phyloP scores from a whole-genome alignment of 2,329 filamentous ascomycete species.

The Calonectria hawksworthii region DNA sequence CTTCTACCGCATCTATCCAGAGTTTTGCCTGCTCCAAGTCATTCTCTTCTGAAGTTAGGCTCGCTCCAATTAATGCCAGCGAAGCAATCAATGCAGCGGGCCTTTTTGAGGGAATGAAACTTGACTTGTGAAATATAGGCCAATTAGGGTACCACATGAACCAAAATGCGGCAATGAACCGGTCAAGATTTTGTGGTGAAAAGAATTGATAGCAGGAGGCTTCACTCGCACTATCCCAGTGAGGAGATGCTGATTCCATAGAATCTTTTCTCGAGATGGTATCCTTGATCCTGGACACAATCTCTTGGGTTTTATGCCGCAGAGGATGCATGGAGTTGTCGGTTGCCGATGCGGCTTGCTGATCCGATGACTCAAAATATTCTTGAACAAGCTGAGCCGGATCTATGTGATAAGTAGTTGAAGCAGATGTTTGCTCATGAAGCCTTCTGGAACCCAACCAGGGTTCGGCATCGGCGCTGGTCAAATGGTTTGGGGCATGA shows the following conservation, averaged over 20 bases:
- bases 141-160: slow-evolving; percentile 34
- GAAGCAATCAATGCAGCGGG: slow-evolving; percentile 16
- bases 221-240: not conserved
- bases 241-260: no score
- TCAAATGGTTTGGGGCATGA: not conserved
- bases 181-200: slow-evolving; percentile 27
- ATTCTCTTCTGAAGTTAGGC: not conserved
- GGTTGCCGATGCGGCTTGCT: no score
- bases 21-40: slow-evolving; percentile 16
- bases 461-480: no score
- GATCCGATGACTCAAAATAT: no score
- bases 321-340: not conserved
- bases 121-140: slow-evolving; percentile 30
- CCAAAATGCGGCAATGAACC: slow-evolving; percentile 24
- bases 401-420: not conserved
- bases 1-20: slow-evolving; percentile 22
- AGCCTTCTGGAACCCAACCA: not conserved
- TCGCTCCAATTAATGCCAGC: slow-evolving; percentile 28
- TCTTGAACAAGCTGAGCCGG: no score
- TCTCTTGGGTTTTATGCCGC: not conserved
- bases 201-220: slow-evolving; percentile 24
- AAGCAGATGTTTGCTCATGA: not conserved
- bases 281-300: not conserved
- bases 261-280: not conserved
- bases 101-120: slow-evolving; percentile 1